phyloP scores from a whole-genome alignment of 2,329 filamentous ascomycete species.

The Talaromyces verruculosus region DNA sequence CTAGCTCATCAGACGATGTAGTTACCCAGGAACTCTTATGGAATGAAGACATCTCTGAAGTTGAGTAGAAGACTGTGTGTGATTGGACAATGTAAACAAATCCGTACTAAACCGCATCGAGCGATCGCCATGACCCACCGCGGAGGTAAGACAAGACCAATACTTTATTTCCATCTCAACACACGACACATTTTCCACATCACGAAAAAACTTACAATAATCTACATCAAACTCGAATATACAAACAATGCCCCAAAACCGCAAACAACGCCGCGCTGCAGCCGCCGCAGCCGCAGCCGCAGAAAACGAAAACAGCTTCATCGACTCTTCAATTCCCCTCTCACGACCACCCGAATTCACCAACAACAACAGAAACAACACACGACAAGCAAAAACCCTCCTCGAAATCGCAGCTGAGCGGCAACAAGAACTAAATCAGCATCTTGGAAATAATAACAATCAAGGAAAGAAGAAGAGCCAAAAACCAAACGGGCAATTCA shows the following conservation, averaged over 20 bases:
- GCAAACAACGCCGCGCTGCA: slow-evolving; percentile 43
- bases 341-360: slow-evolving; percentile 27
- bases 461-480: slow-evolving; percentile 11
- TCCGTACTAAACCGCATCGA: background rate
- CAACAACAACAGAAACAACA: slow-evolving; percentile 25
- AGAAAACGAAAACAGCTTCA: slow-evolving; percentile 26
- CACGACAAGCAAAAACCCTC: slow-evolving; percentile 37
- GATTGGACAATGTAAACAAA: slow-evolving; percentile 1
- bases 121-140: slow-evolving; percentile 3
- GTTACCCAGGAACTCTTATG: background rate
- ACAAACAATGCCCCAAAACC: slow-evolving; percentile 28
- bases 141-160: slow-evolving; percentile 3
- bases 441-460: background rate
- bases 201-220: too few relatives aligned
- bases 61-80: background rate
- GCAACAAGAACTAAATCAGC: slow-evolving; percentile 35
- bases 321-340: slow-evolving; percentile 38
- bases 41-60: background rate
- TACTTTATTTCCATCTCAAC: slow-evolving; percentile 3
- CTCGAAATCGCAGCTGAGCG: slow-evolving; percentile 48
- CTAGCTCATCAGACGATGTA: background rate
- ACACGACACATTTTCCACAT: background rate
- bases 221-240: background rate
- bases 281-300: slow-evolving; percentile 27
- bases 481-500: slow-evolving; percentile 3